phyloP scores from a whole-genome alignment of 805 yeast genomes.

The Hanseniaspora nectarophila region DNA sequence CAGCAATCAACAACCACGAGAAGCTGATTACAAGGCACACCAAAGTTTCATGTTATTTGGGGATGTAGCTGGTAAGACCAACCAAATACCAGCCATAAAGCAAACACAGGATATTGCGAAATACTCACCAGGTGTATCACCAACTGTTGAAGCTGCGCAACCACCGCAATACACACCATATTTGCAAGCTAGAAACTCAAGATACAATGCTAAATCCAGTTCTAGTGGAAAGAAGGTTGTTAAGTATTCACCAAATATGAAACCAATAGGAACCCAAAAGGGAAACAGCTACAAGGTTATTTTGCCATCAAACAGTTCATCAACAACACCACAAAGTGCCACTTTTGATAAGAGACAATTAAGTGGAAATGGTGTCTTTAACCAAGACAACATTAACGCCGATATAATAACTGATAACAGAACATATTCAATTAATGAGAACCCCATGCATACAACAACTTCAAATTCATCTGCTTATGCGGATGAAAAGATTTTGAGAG shows the following conservation, averaged over 20 bases:
- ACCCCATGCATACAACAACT: background rate
- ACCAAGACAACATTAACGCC: background rate
- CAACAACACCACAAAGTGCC: background rate
- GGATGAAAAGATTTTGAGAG: slow-evolving; percentile 11
- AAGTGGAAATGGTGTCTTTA: background rate
- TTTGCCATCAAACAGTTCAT: slow-evolving; percentile 4
- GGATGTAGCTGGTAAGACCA: background rate
- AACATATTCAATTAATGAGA: background rate
- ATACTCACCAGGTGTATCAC: slow-evolving; percentile 8
- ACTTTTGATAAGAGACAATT: background rate
- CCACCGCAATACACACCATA: slow-evolving; percentile 13
- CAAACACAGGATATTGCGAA: background rate
- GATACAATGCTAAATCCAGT: background rate
- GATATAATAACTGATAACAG: background rate
- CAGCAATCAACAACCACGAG: background rate
- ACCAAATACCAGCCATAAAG: background rate
- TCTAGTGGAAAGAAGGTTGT: slow-evolving; percentile 3
- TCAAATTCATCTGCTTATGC: slow-evolving; percentile 1
- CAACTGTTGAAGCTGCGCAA: slow-evolving; percentile 12
- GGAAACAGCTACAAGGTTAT: slow-evolving; percentile 7
- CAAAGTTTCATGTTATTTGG: background rate
- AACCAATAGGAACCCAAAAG: background rate
- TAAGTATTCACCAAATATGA: slow-evolving; percentile 9
- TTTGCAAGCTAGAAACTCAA: slow-evolving; percentile 10
- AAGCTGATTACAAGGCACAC: background rate